Percentiles rank a stretch among this genome's conserved stretches.
Conservation (phyloP, 2,329 filamentous ascomycete genomes). For the Sarocladiaceae sp. region DNA sequence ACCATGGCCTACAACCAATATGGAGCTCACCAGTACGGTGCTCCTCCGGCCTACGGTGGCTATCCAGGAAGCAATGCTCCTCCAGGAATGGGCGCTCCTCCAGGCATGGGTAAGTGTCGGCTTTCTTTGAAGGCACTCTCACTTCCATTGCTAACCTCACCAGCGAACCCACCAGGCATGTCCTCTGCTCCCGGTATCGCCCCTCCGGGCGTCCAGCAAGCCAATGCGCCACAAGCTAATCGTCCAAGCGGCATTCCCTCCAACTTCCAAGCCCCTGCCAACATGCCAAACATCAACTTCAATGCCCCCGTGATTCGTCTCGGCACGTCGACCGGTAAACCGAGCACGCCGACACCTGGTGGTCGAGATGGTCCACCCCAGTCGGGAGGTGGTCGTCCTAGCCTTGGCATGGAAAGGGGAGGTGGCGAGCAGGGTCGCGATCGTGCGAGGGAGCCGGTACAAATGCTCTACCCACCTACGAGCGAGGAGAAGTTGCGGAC, state of each 20-base stretch:
- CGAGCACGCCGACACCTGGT: constrained; percentile 31
- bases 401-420: constrained; percentile 56
- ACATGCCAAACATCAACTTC: constrained; percentile 97
- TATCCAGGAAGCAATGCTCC: constrained; percentile 56
- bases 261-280: constrained; percentile 81
- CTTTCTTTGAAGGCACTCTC: constrained; percentile 8
- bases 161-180: constrained; percentile 75
- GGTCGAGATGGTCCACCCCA: constrained; percentile 33
- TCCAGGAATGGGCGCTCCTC: constrained; percentile 69
- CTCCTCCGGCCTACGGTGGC: constrained; percentile 65
- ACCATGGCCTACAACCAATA: constrained; percentile 57
- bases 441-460: constrained; percentile 60
- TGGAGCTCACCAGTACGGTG: constrained; percentile 63
- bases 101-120: constrained; percentile 65
- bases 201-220: constrained; percentile 70
- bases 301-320: constrained; percentile 93
- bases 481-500: constrained; percentile 88
- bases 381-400: constrained; percentile 34
- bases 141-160: constrained; percentile 14
- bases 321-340: constrained; percentile 68
- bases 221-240: constrained; percentile 67
- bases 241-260: constrained; percentile 73
- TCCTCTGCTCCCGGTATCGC: constrained; percentile 73
- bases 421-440: constrained; percentile 61
- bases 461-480: constrained; percentile 72